Evolutionary conservation across 192 early-diverging fungal genomes (phyloP), one percentile per base, ranked within the genome.

Genomic region (Coemansia sp.): DNA sequence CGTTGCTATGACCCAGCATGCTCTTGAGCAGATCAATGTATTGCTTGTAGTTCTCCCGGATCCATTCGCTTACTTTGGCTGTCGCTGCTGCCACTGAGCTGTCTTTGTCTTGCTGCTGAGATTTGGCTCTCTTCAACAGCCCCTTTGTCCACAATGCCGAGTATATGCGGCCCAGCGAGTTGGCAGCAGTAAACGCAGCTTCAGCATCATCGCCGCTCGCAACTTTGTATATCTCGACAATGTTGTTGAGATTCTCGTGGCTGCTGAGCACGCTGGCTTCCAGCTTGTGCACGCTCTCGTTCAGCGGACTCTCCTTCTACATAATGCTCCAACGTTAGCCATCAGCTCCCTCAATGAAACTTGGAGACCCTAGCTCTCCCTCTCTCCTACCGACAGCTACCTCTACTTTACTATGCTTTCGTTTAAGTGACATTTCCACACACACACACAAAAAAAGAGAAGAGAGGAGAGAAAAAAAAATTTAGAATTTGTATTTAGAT

Each of bases 101-200:
- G 7, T 43, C 39, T n/a, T 43, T 17, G 6, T 11, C 15, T 5
- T 53, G 53, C 45, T 58, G n/a, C 7, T 49, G 18, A 2, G 51
- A 47, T 53, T 66, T 66, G 44, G 14, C n/a, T 0, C 63, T 53
- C 20, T 49, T 52, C 36, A 69, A 26, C 18, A 74, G 61, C 1
- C 58, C 67, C 40, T 71, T 68, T n/a, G 43, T 30, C 79, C 72
- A 68, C 21, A 70, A 40, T 12, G 45, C 68, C 1, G 82, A 60
- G 54, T 87, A 94, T 5, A 93, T 82, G 36, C 89, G 80, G 16
- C 85, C 81, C 28, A 93, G 71, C 0, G 90, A 81, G 63, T 87
- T 82, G 30, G 90, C 82, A 3, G 87, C 84, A 0, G 84, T 80
- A 67, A 91, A 83, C 16, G 82, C 79, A 0, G 86, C 66, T 44